A percentile compares a stretch with the other conserved stretches of the same genome.
phyloP scores from a whole-genome alignment of 2,329 filamentous ascomycete species.

The Plectosphaerella plurivora region DNA sequence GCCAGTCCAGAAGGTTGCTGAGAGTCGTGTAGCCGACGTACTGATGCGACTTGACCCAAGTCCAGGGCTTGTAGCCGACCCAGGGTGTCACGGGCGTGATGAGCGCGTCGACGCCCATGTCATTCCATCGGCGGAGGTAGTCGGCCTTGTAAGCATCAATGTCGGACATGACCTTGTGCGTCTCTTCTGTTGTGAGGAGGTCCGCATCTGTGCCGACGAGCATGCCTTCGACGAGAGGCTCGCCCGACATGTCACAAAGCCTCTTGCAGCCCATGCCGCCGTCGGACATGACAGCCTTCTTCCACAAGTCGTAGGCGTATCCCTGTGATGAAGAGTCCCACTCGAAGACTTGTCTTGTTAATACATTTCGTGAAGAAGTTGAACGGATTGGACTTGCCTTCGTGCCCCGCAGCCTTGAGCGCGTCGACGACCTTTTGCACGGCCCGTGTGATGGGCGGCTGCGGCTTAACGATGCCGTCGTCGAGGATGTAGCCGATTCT shows the following conservation, averaged over 20 bases:
- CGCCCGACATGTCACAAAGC: slow-evolving; percentile 27
- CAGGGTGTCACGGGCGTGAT: slow-evolving; percentile 9
- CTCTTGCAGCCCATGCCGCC: slow-evolving; percentile 18
- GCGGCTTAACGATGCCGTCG: slow-evolving; percentile 16
- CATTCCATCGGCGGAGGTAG: slow-evolving; percentile 33
- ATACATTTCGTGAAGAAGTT: neutral
- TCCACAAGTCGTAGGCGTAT: slow-evolving; percentile 14
- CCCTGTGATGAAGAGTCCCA: slow-evolving; percentile 17
- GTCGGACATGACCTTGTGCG: slow-evolving; percentile 30
- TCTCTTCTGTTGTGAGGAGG: slow-evolving; percentile 15
- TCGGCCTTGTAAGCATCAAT: slow-evolving; percentile 29
- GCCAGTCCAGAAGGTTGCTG: slow-evolving; percentile 26
- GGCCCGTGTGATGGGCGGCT: slow-evolving; percentile 17
- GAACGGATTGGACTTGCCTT: slow-evolving; percentile 19
- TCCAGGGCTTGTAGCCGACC: slow-evolving; percentile 20
- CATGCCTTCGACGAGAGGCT: slow-evolving; percentile 35
- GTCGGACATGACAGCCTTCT: slow-evolving; percentile 21
- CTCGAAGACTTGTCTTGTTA: slow-evolving; percentile 10
- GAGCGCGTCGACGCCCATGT: slow-evolving; percentile 30
- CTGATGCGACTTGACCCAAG: slow-evolving; percentile 20
- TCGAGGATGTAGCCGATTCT: slow-evolving; percentile 16
- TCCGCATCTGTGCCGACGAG: neutral
- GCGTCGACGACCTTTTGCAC: slow-evolving; percentile 21
- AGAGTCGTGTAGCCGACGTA: slow-evolving; percentile 24
- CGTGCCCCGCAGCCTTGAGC: slow-evolving; percentile 13